Percentiles rank a stretch among this genome's conserved stretches.
Evolutionary conservation across 345 rosid species (phyloP).

Genomic region (Aurinia saxatilis): DNA sequence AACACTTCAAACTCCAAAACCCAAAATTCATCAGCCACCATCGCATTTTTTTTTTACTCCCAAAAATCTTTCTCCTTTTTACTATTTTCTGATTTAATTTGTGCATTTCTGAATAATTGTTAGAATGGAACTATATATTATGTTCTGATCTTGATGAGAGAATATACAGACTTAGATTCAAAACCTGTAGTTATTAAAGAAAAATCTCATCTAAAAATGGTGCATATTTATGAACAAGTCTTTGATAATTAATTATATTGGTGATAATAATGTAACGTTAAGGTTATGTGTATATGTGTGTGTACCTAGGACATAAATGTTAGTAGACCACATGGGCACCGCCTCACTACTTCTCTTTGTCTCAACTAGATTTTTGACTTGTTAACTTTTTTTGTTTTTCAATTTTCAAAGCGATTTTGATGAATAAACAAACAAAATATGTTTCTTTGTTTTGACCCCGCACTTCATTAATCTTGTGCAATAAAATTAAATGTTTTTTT

Average conservation of each 20-base stretch:
- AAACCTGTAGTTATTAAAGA: no score
- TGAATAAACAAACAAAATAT: not conserved
- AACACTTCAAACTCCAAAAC: no score
- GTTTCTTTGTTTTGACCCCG: not conserved
- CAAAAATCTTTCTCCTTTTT: no score
- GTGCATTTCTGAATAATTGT: no score
- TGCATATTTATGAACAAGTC: constrained; percentile 15
- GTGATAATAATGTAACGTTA: constrained; percentile 4
- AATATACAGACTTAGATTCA: no score
- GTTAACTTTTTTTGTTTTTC: not conserved
- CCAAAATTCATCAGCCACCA: no score
- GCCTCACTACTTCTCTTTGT: constrained; percentile 26
- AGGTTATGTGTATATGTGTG: not conserved
- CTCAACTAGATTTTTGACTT: constrained; percentile 24
- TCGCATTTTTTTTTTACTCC: no score
- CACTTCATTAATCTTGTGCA: constrained; percentile 15
- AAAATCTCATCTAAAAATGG: not conserved
- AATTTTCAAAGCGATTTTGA: constrained; percentile 13
- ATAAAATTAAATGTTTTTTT: not conserved
- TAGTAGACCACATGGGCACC: constrained; percentile 24
- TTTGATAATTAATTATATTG: not conserved
- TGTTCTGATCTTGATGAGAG: no score
- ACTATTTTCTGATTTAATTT: no score
- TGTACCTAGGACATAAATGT: constrained; percentile 19
- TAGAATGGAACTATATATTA: no score